phyloP scores from a whole-genome alignment of 1,284 basidiomycete species.

The Ceratobasidium sp. region DNA sequence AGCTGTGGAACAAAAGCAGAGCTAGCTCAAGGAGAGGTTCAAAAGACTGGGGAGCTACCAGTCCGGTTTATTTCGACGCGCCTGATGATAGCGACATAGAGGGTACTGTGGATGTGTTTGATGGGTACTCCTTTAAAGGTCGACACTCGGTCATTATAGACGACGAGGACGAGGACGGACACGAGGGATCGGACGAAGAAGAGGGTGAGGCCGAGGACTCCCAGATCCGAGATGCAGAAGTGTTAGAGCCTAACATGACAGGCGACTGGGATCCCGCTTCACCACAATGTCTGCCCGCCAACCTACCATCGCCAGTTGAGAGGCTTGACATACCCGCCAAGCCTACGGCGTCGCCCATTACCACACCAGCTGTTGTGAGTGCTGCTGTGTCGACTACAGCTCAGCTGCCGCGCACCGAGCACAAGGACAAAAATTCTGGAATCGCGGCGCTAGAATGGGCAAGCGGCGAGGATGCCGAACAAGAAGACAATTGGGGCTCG shows the following conservation, averaged over 20 bases:
- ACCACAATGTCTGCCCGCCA: conserved; percentile 25
- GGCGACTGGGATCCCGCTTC: conserved; percentile 39
- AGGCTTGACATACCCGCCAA: conserved; percentile 32
- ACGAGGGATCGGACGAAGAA: conserved; percentile 61
- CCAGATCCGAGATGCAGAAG: conserved; percentile 50
- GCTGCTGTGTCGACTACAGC: conserved; percentile 7
- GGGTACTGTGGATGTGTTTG: conserved; percentile 77
- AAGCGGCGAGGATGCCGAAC: conserved; percentile 70
- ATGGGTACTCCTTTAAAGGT: conserved; percentile 90
- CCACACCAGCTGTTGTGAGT: conserved; percentile 30
- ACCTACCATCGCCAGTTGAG: conserved; percentile 34
- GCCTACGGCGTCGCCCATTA: conserved; percentile 5
- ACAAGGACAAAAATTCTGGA: conserved; percentile 84
- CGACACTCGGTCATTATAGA: conserved; percentile 82
- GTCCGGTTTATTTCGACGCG: too few species aligned
- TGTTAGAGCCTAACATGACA: conserved; percentile 55
- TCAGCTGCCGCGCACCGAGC: conserved; percentile 59
- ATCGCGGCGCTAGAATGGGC: conserved; percentile 77
- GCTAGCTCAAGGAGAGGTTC: too few species aligned
- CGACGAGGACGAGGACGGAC: conserved; percentile 68
- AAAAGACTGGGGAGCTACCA: too few species aligned
- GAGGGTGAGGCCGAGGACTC: conserved; percentile 55
- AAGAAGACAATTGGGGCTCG: conserved; percentile 90
- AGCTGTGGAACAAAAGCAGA: too few species aligned
- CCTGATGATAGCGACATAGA: too few species aligned